Conservation (phyloP, 768 basidiomycete species). For the Rhizopogon roseolus region DNA sequence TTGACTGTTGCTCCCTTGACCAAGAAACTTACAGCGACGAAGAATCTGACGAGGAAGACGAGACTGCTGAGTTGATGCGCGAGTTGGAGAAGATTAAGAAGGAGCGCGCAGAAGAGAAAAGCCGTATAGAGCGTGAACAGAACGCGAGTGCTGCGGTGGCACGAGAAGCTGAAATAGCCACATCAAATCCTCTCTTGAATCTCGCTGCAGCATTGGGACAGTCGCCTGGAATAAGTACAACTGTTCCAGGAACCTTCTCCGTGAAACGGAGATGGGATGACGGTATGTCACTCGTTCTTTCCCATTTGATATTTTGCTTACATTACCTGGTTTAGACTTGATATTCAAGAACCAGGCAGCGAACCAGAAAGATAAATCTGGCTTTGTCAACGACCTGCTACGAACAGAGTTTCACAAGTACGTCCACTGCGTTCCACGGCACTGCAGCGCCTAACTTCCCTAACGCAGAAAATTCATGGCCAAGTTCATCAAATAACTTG, state of each 20-base stretch:
- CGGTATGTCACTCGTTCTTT: conserved; percentile 41
- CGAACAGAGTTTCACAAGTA: conserved; percentile 93
- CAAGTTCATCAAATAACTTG: no score
- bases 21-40: conserved; percentile 36
- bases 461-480: no score
- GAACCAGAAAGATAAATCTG: conserved; percentile 50
- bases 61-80: conserved; percentile 88
- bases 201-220: conserved; percentile 88
- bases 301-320: background rate
- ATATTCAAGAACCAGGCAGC: conserved; percentile 78
- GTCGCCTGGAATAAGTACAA: conserved; percentile 66
- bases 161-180: conserved; percentile 81
- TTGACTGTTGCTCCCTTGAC: background rate
- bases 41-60: conserved; percentile 73
- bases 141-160: conserved; percentile 52
- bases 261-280: conserved; percentile 97
- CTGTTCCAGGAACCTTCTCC: conserved; percentile 77
- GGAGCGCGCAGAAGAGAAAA: conserved; percentile 92
- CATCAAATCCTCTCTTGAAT: conserved; percentile 84
- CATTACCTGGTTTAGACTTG: conserved; percentile 52
- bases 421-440: conserved; percentile 24
- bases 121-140: conserved; percentile 72
- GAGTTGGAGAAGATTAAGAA: conserved; percentile 99
- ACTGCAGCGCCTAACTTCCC: conserved; percentile 46
- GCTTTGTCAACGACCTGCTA: conserved; percentile 88